These are phyloP conservation scores for Ophiostoma tasmaniense DNA, from an alignment of 2,329 filamentous ascomycete genomes.

Conservation along the genomic window DNA sequence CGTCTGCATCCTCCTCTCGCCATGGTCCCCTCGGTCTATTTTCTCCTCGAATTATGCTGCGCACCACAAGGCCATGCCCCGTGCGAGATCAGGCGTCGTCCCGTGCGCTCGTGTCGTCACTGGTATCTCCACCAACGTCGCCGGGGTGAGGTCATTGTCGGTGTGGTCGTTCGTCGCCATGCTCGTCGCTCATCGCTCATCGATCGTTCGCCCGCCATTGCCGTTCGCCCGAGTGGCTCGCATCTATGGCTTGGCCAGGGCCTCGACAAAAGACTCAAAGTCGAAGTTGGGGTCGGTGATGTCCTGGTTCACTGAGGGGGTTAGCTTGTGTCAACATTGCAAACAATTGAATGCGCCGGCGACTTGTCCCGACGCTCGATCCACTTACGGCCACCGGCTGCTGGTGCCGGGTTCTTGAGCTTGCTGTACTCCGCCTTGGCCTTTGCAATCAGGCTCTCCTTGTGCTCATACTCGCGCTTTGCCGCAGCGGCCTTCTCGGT, in stretches of 20 bases:
- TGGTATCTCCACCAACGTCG: neutral
- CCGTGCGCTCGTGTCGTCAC: neutral
- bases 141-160: neutral
- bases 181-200: neutral
- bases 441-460: constrained; percentile 83
- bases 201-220: neutral
- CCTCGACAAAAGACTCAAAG: constrained; percentile 72
- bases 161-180: neutral
- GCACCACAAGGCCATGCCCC: constrained; percentile 8
- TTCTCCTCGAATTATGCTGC: constrained; percentile 11
- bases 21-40: neutral
- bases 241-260: constrained; percentile 45
- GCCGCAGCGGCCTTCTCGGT: constrained; percentile 61
- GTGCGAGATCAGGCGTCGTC: constrained; percentile 7
- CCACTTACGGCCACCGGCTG: constrained; percentile 27
- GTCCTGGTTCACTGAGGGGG: constrained; percentile 38
- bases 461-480: constrained; percentile 80
- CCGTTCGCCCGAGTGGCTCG: constrained; percentile 7
- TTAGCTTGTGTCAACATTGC: constrained; percentile 3
- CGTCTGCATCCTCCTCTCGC: neutral
- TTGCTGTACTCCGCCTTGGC: constrained; percentile 86
- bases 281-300: constrained; percentile 85
- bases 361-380: neutral
- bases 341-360: neutral
- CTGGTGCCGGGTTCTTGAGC: constrained; percentile 48